Percentiles rank a stretch among this genome's conserved stretches.
These are phyloP conservation scores for Colletotrichum tropicale DNA, from an alignment of 2,329 filamentous ascomycete species.

Conservation along the genomic window DNA sequence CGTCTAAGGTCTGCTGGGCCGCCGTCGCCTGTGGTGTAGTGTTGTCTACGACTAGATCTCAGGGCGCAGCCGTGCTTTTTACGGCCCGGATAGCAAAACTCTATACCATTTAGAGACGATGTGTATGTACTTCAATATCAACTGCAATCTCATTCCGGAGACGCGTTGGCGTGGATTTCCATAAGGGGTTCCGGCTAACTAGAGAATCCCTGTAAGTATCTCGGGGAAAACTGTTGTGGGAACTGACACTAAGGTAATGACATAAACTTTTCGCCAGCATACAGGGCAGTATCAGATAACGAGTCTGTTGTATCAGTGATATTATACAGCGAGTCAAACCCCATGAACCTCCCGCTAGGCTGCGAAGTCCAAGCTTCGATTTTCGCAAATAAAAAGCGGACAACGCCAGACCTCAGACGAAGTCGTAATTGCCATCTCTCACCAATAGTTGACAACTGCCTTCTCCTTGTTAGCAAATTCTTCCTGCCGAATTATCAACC, in stretches of 20 bases:
- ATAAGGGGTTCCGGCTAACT: neutral
- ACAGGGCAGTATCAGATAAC: neutral
- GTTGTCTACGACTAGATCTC: neutral
- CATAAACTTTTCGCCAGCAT: neutral
- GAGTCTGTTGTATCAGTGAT: neutral
- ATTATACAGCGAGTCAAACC: neutral
- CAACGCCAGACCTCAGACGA: neutral
- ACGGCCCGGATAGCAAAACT: neutral
- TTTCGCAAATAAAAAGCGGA: neutral
- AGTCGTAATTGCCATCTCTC: neutral
- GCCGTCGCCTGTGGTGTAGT: neutral
- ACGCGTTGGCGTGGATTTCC: neutral
- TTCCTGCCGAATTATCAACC: neutral
- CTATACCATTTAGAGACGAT: neutral
- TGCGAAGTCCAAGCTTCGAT: neutral
- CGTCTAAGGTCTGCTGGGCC: neutral
- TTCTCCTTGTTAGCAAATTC: neutral
- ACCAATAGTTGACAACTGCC: neutral
- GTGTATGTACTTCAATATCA: neutral
- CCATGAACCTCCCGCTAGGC: neutral
- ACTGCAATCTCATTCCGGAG: neutral
- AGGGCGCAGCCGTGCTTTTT: neutral
- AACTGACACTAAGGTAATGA: neutral
- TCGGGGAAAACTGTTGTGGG: neutral
- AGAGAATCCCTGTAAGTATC: neutral